A percentile compares a stretch with the other conserved stretches of the same genome.
These are phyloP conservation scores for Umbilicus rupestris DNA, from an alignment of 164 flowering plant genomes.

Conservation along the genomic window DNA sequence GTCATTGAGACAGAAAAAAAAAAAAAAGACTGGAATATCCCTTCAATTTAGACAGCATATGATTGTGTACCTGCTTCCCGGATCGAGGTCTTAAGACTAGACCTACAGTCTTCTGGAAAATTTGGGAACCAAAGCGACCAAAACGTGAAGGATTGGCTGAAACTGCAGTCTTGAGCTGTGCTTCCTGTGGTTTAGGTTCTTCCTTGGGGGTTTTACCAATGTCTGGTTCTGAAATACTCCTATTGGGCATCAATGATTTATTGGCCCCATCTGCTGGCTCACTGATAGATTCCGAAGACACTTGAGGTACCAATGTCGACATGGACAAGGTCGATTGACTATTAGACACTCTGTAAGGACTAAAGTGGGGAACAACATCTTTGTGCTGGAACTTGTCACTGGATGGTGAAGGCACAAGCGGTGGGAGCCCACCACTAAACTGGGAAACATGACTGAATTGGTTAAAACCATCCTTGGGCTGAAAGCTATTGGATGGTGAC, in stretches of 20 bases:
- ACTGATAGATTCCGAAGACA: slow-evolving; percentile 53
- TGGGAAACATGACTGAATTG: slow-evolving; percentile 14
- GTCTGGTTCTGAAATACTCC: slow-evolving; percentile 75
- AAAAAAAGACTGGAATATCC: background rate
- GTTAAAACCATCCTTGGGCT: slow-evolving; percentile 24
- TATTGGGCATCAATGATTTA: slow-evolving; percentile 28
- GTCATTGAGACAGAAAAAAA: background rate
- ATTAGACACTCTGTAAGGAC: slow-evolving; percentile 29
- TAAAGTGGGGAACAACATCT: slow-evolving; percentile 24
- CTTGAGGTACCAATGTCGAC: slow-evolving; percentile 47
- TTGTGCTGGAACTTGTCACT: slow-evolving; percentile 18
- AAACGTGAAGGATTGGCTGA: slow-evolving; percentile 45
- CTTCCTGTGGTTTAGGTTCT: slow-evolving; percentile 23
- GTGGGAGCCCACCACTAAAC: slow-evolving; percentile 39
- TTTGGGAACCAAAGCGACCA: slow-evolving; percentile 45
- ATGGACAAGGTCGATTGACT: slow-evolving; percentile 55
- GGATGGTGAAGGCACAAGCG: slow-evolving; percentile 33
- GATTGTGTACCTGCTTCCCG: slow-evolving; percentile 37
- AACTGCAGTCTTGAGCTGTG: slow-evolving; percentile 29
- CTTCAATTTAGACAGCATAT: background rate
- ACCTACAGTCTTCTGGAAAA: slow-evolving; percentile 64
- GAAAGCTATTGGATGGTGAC: slow-evolving; percentile 6
- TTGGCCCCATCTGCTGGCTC: slow-evolving; percentile 31
- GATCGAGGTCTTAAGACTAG: slow-evolving; percentile 43
- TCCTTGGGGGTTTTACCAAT: slow-evolving; percentile 46